A percentile compares a stretch with the other conserved stretches of the same genome.
Conservation (phyloP, 164 flowering plant genomes). For the Kalanchoe fedtschenkoi region DNA sequence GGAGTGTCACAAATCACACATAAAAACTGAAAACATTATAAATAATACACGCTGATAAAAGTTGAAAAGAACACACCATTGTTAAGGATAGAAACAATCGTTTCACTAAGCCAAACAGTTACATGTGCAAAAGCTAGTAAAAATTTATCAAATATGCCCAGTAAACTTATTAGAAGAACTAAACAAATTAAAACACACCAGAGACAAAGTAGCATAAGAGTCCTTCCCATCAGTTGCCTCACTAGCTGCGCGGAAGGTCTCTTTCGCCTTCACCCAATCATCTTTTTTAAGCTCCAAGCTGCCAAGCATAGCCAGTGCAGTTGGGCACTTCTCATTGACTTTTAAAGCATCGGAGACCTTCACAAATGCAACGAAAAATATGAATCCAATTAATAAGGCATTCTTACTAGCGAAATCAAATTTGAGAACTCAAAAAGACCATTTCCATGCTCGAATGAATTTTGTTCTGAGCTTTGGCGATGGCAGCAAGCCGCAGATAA, state of each 20-base stretch:
- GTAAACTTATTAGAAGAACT: not conserved
- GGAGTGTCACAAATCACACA: not conserved
- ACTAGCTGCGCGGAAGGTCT: conserved; percentile 76
- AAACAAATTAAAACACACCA: conserved; percentile 37
- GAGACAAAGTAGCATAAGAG: conserved; percentile 75
- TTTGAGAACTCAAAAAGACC: conserved; percentile 30
- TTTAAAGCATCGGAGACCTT: conserved; percentile 83
- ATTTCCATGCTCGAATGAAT: conserved; percentile 71
- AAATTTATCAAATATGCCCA: not conserved
- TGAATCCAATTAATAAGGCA: not conserved
- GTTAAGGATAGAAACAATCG: not conserved
- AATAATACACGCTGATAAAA: not conserved
- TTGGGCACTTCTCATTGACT: conserved; percentile 76
- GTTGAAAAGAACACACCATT: not conserved
- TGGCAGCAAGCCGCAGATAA: conserved; percentile 86
- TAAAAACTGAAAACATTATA: too few relatives aligned
- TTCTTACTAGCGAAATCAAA: not conserved
- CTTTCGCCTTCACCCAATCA: conserved; percentile 99
- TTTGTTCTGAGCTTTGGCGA: conserved; percentile 84
- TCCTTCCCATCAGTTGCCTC: conserved; percentile 88
- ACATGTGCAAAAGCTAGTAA: not conserved
- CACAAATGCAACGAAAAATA: conserved; percentile 3
- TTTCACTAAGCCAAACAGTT: not conserved
- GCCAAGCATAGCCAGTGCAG: conserved; percentile 87
- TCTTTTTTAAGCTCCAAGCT: conserved; percentile 90